Conservation (phyloP, 2,329 filamentous ascomycete genomes). For the Coleophoma eucalyptorum region DNA sequence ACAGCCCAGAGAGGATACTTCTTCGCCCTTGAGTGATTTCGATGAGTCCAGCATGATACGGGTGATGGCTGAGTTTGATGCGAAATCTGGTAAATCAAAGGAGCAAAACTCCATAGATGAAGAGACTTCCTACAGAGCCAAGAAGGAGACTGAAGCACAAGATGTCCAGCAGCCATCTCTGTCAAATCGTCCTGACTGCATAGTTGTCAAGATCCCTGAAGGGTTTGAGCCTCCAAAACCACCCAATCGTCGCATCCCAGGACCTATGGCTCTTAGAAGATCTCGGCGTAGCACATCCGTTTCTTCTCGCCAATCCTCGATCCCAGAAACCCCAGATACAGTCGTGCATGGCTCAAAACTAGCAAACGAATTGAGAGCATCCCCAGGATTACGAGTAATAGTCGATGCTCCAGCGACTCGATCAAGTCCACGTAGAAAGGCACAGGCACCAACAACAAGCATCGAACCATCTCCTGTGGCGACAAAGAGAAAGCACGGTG, state of each 20-base stretch:
- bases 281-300: not conserved
- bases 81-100: too few relatives aligned
- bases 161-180: not conserved
- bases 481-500: slow-evolving; percentile 13
- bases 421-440: not conserved
- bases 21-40: slow-evolving; percentile 18
- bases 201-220: slow-evolving; percentile 1
- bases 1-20: not conserved
- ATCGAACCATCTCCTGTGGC: not conserved
- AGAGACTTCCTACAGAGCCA: not conserved
- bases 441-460: too few relatives aligned
- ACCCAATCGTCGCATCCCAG: not conserved
- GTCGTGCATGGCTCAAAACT: not conserved
- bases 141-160: not conserved
- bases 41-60: slow-evolving; percentile 24
- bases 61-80: slow-evolving; percentile 17
- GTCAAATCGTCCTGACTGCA: not conserved
- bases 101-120: too few relatives aligned
- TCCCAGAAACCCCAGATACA: not conserved
- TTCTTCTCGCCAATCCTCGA: not conserved
- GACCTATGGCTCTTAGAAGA: not conserved
- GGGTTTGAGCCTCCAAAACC: not conserved
- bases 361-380: not conserved
- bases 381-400: not conserved
- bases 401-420: not conserved